Evolutionary conservation across 495 filamentous ascomycete genomes (phyloP).

Genomic region (Xylaria flabelliformis): DNA sequence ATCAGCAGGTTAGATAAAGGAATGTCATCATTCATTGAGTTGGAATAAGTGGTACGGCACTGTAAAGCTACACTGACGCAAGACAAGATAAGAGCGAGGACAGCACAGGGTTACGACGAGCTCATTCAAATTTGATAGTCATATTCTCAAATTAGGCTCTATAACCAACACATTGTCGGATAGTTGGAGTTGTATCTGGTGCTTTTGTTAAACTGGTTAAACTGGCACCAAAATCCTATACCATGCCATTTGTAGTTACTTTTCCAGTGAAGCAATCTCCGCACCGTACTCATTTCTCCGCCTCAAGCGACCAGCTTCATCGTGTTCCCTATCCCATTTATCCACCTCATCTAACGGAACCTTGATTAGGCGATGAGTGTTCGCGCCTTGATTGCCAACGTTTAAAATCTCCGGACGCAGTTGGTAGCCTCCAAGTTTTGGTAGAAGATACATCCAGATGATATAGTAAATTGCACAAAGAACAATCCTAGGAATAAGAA

Average conservation of each 20-base stretch:
- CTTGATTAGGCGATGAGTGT: conserved; percentile 61
- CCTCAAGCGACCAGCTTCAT: conserved; percentile 53
- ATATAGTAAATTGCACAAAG: conserved; percentile 63
- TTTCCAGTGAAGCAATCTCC: not conserved
- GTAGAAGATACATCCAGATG: conserved; percentile 61
- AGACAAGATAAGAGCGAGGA: not conserved
- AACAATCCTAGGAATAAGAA: conserved; percentile 44
- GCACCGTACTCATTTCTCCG: conserved; percentile 14
- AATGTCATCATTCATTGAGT: not conserved
- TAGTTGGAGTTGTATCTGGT: not conserved
- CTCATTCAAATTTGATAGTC: not conserved
- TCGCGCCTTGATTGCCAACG: conserved; percentile 55
- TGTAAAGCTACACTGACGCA: not conserved
- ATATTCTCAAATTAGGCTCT: not conserved
- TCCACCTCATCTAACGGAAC: conserved; percentile 56
- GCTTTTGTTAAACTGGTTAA: not conserved
- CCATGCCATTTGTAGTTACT: not conserved
- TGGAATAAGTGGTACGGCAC: not conserved
- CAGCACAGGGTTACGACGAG: not conserved
- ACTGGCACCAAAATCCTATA: not conserved
- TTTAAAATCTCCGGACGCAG: conserved; percentile 60
- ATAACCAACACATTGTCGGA: not conserved
- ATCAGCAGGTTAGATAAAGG: not conserved
- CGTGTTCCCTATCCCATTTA: conserved; percentile 63
- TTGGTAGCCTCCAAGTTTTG: conserved; percentile 56